Conservation (phyloP, 2,329 filamentous ascomycete genomes). For the Geosmithia putterillii region DNA sequence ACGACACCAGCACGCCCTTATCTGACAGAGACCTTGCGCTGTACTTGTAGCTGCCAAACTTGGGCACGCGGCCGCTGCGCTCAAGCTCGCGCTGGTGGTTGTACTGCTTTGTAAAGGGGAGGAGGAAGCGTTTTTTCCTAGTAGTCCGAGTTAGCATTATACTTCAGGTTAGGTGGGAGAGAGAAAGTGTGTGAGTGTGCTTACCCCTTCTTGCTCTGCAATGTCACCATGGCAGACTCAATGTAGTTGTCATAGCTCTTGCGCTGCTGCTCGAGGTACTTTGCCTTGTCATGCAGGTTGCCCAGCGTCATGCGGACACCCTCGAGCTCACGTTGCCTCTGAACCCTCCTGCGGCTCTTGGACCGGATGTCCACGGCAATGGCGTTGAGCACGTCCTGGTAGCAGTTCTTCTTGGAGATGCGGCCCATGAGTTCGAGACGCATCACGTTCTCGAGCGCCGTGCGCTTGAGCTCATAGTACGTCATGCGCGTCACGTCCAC, state of each 20-base stretch:
- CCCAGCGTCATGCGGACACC: slow-evolving; percentile 63
- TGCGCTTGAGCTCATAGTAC: slow-evolving; percentile 87
- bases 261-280: slow-evolving; percentile 86
- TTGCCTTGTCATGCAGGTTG: slow-evolving; percentile 74
- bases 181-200: slow-evolving; percentile 8
- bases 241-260: slow-evolving; percentile 99
- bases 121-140: slow-evolving; percentile 80
- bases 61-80: slow-evolving; percentile 82
- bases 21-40: slow-evolving; percentile 78
- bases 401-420: slow-evolving; percentile 82
- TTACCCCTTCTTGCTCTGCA: slow-evolving; percentile 91
- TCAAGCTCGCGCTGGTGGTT: slow-evolving; percentile 96
- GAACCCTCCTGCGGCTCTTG: slow-evolving; percentile 85
- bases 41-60: slow-evolving; percentile 98
- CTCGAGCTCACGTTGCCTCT: slow-evolving; percentile 84
- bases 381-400: slow-evolving; percentile 95
- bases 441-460: slow-evolving; percentile 88
- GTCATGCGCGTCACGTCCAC: slow-evolving; percentile 81
- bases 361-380: slow-evolving; percentile 95
- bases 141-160: slow-evolving; percentile 2
- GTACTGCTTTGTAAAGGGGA: slow-evolving; percentile 98
- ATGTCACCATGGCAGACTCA: slow-evolving; percentile 92
- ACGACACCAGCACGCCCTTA: slow-evolving; percentile 88
- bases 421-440: slow-evolving; percentile 75
- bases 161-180: slow-evolving; percentile 4